These are phyloP conservation scores for Cornus suecica DNA, from an alignment of 148 eudicot species.

Conservation along the genomic window DNA sequence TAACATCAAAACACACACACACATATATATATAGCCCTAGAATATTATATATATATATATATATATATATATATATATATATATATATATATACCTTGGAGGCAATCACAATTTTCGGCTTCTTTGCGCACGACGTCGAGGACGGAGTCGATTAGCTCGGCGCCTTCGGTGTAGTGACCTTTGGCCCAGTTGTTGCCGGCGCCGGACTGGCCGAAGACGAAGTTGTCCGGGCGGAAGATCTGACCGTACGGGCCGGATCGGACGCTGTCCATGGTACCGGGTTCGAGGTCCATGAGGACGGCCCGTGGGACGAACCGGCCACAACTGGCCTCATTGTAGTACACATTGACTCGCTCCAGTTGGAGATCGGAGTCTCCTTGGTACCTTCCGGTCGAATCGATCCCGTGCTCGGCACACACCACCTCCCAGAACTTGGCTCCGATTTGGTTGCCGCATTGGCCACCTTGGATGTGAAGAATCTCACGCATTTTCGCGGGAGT, in stretches of 20 bases:
- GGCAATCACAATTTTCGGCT: conserved; percentile 43
- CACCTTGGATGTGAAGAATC: conserved; percentile 46
- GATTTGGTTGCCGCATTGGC: conserved; percentile 54
- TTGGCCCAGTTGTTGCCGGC: conserved; percentile 54
- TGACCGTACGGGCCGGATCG: conserved; percentile 46
- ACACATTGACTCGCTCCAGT: conserved; percentile 43
- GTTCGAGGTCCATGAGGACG: conserved; percentile 54
- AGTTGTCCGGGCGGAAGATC: conserved; percentile 48
- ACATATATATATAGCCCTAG: too few relatives aligned
- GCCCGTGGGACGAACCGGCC: conserved; percentile 50
- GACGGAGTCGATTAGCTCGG: conserved; percentile 46
- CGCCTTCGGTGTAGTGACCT: conserved; percentile 52
- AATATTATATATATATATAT: background rate
- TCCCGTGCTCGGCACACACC: conserved; percentile 49
- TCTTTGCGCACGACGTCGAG: conserved; percentile 50
- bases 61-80: background rate
- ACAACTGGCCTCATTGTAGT: conserved; percentile 50
- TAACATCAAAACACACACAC: background rate
- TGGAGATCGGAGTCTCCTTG: conserved; percentile 35
- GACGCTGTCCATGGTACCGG: conserved; percentile 55
- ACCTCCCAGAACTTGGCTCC: conserved; percentile 58
- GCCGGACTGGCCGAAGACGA: conserved; percentile 42
- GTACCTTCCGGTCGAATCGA: conserved; percentile 42
- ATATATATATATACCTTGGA: conserved; percentile 29
- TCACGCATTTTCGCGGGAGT: conserved; percentile 33